Base-by-base conservation (phyloP, 2,329 filamentous ascomycete species). In the Cordyceps cicadae region DNA sequence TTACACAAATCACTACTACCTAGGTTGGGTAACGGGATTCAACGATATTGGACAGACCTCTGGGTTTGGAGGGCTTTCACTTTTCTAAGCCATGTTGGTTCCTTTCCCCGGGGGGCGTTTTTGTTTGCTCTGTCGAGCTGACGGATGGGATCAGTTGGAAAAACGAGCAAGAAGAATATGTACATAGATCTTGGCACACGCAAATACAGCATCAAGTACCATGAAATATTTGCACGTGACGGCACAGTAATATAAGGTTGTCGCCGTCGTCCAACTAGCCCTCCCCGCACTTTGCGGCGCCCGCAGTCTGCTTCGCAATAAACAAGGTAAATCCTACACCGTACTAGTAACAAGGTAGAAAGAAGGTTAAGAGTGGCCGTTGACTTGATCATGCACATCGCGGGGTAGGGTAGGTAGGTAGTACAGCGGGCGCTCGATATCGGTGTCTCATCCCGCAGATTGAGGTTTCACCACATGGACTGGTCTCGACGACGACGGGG, bases 51-150 rank as follows among this genome's bases (percentile, higher is more conserved):
- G 54, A 37, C 37, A 43, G 41, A 43, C 7, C 15, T 12, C 15
- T 43, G 3, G 15, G 14, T 43, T 32, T 53, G 26, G 17, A 21
- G 19, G 21, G 49, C 1, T 43, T 52, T 52, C 49, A 51, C 49
- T 59, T 59, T 26, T 29, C 24, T 29, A 29, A 53, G 56, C 49
- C 12, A 34, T 59, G 56, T 53, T 53, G 49, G 49, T 59, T 24
- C 45, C 46, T 41, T 29, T 19, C 34, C 24, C 7, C 8, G 26
- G 19, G 46, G 11, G 41, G 15, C 29, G 29, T 43, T 43, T n/a
- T 43, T 0, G 21, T 49, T 49, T 34, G 14, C n/a, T 14, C 29
- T 12, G 37, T 29, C 24, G 6, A 17, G 21, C 24, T 17, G n/a
- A 17, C 46, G 21, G 26, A 32, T 4, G 39, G 39, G 5, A 45